A percentile compares a stretch with the other conserved stretches of the same genome.
Conservation (phyloP, 768 basidiomycete genomes). For the Lactarius deliciosus region DNA sequence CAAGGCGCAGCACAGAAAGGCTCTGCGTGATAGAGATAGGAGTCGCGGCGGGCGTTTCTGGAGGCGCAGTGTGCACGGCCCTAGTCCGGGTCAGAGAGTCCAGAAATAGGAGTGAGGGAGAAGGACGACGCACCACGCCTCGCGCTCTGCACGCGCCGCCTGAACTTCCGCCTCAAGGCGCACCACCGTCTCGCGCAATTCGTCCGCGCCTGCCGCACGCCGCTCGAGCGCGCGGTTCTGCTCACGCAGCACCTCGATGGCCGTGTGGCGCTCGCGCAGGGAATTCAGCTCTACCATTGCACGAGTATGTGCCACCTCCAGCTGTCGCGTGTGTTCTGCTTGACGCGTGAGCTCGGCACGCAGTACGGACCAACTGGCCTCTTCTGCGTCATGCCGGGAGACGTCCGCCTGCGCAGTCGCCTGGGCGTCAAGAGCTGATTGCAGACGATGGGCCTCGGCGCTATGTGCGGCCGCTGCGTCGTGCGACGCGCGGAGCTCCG, state of each 20-base stretch:
- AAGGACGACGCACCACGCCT: conserved; percentile 50
- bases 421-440: conserved; percentile 49
- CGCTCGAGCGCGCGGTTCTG: conserved; percentile 66
- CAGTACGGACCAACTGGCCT: conserved; percentile 61
- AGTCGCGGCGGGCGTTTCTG: conserved; percentile 46
- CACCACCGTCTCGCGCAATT: conserved; percentile 54
- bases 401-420: conserved; percentile 20
- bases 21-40: conserved; percentile 52
- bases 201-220: conserved; percentile 46
- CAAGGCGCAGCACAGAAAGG: conserved; percentile 56
- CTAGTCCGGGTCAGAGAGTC: conserved; percentile 8
- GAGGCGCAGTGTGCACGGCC: conserved; percentile 43
- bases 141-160: conserved; percentile 54
- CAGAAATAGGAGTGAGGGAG: not conserved
- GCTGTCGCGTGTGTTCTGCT: conserved; percentile 48
- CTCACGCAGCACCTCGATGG: conserved; percentile 69
- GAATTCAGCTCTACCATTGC: conserved; percentile 25
- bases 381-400: conserved; percentile 36
- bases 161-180: conserved; percentile 65
- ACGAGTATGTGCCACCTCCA: conserved; percentile 45
- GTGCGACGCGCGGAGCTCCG: conserved; percentile 47
- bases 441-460: conserved; percentile 44
- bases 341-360: conserved; percentile 69
- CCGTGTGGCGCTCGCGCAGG: conserved; percentile 55
- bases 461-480: conserved; percentile 44